These are phyloP conservation scores for Boletus vermiculosoides DNA, from an alignment of 768 basidiomycete genomes.

Conservation along the genomic window DNA sequence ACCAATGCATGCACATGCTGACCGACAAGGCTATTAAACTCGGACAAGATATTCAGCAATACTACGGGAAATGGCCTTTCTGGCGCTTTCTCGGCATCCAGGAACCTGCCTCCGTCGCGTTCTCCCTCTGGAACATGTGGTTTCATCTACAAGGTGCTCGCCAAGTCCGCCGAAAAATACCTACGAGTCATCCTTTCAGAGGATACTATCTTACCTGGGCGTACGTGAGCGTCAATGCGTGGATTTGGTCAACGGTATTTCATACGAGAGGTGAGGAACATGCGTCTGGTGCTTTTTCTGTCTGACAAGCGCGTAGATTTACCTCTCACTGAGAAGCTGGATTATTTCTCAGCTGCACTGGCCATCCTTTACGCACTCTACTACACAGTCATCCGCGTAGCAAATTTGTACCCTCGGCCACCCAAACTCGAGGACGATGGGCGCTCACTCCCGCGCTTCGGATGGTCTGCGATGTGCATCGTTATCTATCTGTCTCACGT, in stretches of 20 bases:
- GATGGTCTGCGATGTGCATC: constrained; percentile 54
- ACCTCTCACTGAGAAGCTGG: constrained; percentile 81
- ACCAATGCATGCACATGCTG: constrained; percentile 80
- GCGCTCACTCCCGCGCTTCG: constrained; percentile 18
- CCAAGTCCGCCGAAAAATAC: constrained; percentile 46
- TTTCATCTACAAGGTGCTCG: constrained; percentile 63
- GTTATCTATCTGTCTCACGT: constrained; percentile 67
- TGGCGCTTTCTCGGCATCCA: constrained; percentile 86
- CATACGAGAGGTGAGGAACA: constrained; percentile 80
- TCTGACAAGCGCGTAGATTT: constrained; percentile 52
- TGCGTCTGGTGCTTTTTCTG: background rate
- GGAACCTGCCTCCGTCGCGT: constrained; percentile 89
- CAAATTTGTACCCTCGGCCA: constrained; percentile 60
- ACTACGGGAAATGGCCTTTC: constrained; percentile 98
- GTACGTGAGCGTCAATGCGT: constrained; percentile 77
- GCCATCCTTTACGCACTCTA: constrained; percentile 83
- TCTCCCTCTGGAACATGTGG: constrained; percentile 84
- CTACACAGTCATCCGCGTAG: constrained; percentile 71
- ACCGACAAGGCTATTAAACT: constrained; percentile 53
- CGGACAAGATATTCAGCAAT: constrained; percentile 62
- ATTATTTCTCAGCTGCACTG: constrained; percentile 92
- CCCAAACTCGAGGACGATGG: constrained; percentile 27
- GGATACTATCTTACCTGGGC: constrained; percentile 66
- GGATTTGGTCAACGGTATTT: constrained; percentile 90
- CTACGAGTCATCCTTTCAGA: constrained; percentile 65